Percentiles rank a stretch among this genome's conserved stretches.
Conservation (phyloP, 768 basidiomycete species). For the Leccinum incarnatum region DNA sequence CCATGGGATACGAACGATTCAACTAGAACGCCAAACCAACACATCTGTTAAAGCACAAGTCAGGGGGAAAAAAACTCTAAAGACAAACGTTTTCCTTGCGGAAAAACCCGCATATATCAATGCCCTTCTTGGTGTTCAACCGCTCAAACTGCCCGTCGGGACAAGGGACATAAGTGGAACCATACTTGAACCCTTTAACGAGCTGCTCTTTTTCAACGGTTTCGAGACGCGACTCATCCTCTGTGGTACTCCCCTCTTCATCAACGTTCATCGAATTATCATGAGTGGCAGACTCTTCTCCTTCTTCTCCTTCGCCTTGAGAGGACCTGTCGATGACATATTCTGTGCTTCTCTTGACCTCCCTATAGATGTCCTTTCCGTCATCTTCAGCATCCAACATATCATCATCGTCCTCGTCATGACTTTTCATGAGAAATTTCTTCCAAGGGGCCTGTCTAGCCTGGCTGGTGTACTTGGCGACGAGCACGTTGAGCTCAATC, state of each 20-base stretch:
- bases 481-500: slow-evolving; percentile 68
- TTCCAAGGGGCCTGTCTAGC: slow-evolving; percentile 75
- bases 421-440: slow-evolving; percentile 39
- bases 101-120: slow-evolving; percentile 89
- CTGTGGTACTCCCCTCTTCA: slow-evolving; percentile 34
- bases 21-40: slow-evolving; percentile 46
- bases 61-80: not conserved
- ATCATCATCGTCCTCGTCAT: slow-evolving; percentile 25
- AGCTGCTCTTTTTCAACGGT: slow-evolving; percentile 78
- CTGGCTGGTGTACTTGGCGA: slow-evolving; percentile 76
- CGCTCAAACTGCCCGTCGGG: slow-evolving; percentile 81
- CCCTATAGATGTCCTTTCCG: slow-evolving; percentile 35
- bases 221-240: slow-evolving; percentile 40
- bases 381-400: slow-evolving; percentile 27
- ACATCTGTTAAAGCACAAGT: not conserved
- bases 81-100: slow-evolving; percentile 54
- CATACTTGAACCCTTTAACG: slow-evolving; percentile 83
- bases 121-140: slow-evolving; percentile 74
- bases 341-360: slow-evolving; percentile 46
- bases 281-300: slow-evolving; percentile 18
- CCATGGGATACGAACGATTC: slow-evolving; percentile 77
- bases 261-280: slow-evolving; percentile 23
- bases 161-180: slow-evolving; percentile 82
- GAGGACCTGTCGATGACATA: slow-evolving; percentile 53
- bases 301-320: slow-evolving; percentile 31